Evolutionary conservation across 1,284 basidiomycete species (phyloP), one percentile per base, ranked within the genome.

Genomic region (Malassezia sp.): DNA sequence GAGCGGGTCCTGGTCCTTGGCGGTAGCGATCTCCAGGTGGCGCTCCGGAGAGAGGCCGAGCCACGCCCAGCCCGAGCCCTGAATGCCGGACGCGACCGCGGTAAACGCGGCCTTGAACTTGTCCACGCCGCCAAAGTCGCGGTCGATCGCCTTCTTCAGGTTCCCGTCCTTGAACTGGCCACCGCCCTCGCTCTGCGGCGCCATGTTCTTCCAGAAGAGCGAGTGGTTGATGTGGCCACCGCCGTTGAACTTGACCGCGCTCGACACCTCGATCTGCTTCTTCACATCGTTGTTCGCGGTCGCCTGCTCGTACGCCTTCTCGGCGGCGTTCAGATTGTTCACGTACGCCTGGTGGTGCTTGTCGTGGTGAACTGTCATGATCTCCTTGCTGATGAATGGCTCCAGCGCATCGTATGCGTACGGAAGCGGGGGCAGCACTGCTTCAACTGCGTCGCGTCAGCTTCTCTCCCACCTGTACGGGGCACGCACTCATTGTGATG

Each of bases 1-100:
- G 43, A 96, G 76, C 40, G 93, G 93, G 72, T 97, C 93, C 76
- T 97, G 93, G 77, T 97, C 95, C 28, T 87, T 75, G 22, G 91
- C 95, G 30, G 89, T 90, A 46, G 83, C 49, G 12, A 60, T 57
- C 52, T 91, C 87, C 34, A 96, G 80, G 72, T 79, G 82, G 74
- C 83, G 56, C 39, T 52, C 58, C 53, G 61, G 52, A 43, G 57
- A 61, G 51, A 59, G 57, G 15, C 57, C 57, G 42, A 96, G 78
- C 91, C 91, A 96, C 40, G 88, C 90, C 93, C 91, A 97, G 17
- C 91, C 93, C 55, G 85, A 89, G 36, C 91, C 93, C 74, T 99
- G 91, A 59, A 99, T 84, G 44, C 78, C 87, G 35, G 84, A 85
- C n/a, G 91, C 90, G 57, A 78, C 79, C 22, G 86, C 72, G 74